These are phyloP conservation scores for barley (Hordeum vulgare) DNA, from an alignment of 176 grass and related monocot genomes.

Conservation along the genomic window MorexV3_pseudomolecules_assembly NC_058524.1:3470512-3471011, in stretches of 20 bases:
- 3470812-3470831: constrained; percentile 14
- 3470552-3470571: background rate
- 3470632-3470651: background rate
- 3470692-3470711: background rate
- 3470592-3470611: background rate
- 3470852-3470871: constrained; percentile 61
- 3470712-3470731: background rate
- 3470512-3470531: too few relatives aligned
- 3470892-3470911: constrained; percentile 65
- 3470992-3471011: background rate
- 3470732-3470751: background rate
- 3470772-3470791: constrained; percentile 34
- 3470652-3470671: background rate
- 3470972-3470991: background rate
- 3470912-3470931: constrained; percentile 39
- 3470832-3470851: background rate
- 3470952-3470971: background rate
- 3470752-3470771: background rate
- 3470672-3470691: background rate
- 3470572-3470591: background rate
- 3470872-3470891: constrained; percentile 78
- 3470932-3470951: background rate
- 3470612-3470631: background rate
- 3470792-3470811: constrained; percentile 31
- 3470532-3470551: background rate